A percentile compares a stretch with the other conserved stretches of the same genome.
phyloP scores from a whole-genome alignment of 1,139 yeast genomes.

The Wickerhamomyces sp. region DNA sequence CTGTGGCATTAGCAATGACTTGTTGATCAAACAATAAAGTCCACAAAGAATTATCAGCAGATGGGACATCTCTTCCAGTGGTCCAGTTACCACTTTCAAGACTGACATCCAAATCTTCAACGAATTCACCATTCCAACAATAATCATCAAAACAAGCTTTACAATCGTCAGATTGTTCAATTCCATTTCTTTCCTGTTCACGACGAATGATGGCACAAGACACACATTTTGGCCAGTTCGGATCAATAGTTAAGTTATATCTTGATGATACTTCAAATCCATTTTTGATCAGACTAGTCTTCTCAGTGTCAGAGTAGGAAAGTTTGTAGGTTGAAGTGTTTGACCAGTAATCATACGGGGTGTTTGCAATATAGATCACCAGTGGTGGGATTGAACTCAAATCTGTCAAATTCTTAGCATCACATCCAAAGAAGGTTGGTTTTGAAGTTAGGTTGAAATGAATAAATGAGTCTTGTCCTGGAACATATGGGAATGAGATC shows the following conservation, averaged over 20 bases:
- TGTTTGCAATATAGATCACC: conserved; percentile 70
- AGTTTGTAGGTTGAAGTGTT: conserved; percentile 68
- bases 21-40: neutral
- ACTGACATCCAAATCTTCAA: neutral
- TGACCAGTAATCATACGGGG: conserved; percentile 58
- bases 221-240: conserved; percentile 70
- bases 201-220: conserved; percentile 85
- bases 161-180: conserved; percentile 63
- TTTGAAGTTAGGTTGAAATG: conserved; percentile 47
- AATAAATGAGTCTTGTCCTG: conserved; percentile 58
- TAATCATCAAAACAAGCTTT: conserved; percentile 59
- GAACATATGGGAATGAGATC: conserved; percentile 75
- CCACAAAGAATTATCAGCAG: conserved; percentile 1
- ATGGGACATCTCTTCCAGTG: neutral
- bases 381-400: conserved; percentile 58
- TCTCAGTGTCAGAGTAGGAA: conserved; percentile 52
- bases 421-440: conserved; percentile 84
- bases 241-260: conserved; percentile 63
- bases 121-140: conserved; percentile 66
- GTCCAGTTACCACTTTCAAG: neutral
- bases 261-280: conserved; percentile 78
- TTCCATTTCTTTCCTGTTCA: conserved; percentile 64
- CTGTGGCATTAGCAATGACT: neutral
- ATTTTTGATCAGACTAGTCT: conserved; percentile 56
- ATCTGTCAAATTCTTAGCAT: conserved; percentile 56